Conservation (phyloP, 2,329 filamentous ascomycete genomes). For the Ceratocystis cacaofunesta region DNA sequence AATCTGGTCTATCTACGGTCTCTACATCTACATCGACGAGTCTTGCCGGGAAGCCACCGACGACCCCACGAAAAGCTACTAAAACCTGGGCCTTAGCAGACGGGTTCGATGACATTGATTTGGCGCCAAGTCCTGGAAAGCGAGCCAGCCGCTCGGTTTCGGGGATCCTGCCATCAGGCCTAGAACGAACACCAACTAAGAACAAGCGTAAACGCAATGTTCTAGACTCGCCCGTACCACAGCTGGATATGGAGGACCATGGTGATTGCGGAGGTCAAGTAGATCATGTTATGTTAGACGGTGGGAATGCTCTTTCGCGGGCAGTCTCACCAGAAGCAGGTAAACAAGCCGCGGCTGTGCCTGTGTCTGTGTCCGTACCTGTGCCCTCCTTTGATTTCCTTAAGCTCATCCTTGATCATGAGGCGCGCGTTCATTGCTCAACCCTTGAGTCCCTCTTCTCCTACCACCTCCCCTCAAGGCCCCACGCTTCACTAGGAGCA, state of each 20-base stretch:
- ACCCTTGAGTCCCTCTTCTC: slow-evolving; percentile 54
- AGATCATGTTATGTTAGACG: neutral
- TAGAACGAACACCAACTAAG: slow-evolving; percentile 43
- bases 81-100: slow-evolving; percentile 49
- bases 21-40: neutral
- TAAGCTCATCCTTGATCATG: slow-evolving; percentile 50
- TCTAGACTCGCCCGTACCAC: slow-evolving; percentile 41
- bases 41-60: slow-evolving; percentile 23
- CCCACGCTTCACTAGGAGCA: slow-evolving; percentile 41
- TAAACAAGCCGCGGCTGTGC: neutral
- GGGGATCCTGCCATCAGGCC: neutral
- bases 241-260: slow-evolving; percentile 35
- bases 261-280: neutral
- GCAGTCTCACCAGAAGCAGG: neutral
- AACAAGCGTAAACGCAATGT: slow-evolving; percentile 54
- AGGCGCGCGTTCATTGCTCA: slow-evolving; percentile 39
- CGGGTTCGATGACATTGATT: slow-evolving; percentile 58
- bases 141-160: slow-evolving; percentile 19
- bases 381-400: slow-evolving; percentile 28
- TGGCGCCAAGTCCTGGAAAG: slow-evolving; percentile 39
- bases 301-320: neutral
- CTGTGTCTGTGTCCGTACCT: neutral
- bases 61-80: slow-evolving; percentile 46
- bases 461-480: slow-evolving; percentile 26
- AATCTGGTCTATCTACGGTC: neutral